Conservation (phyloP, 371 early-diverging fungal species). For the Mortierella sp. region DNA sequence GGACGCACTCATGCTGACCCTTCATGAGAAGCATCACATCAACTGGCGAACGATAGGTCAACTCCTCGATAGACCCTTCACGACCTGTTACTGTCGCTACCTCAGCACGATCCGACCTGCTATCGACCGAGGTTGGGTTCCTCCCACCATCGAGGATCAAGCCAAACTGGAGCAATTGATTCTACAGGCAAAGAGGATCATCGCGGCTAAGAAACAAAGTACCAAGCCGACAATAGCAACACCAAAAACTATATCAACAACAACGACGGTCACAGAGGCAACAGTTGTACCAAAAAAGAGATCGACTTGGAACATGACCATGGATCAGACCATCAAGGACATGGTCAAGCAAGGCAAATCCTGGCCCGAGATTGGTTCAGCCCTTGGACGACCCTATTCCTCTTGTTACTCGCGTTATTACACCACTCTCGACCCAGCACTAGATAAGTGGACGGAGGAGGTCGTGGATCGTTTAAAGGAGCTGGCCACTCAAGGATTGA, state of each 20-base stretch:
- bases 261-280: neutral
- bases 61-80: constrained; percentile 16
- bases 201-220: neutral
- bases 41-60: constrained; percentile 32
- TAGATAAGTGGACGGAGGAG: constrained; percentile 22
- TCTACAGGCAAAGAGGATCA: neutral
- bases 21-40: constrained; percentile 17
- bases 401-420: constrained; percentile 41
- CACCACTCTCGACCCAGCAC: constrained; percentile 21
- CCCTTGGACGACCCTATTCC: constrained; percentile 24
- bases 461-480: constrained; percentile 6
- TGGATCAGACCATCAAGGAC: constrained; percentile 20
- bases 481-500: constrained; percentile 15
- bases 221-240: too few species aligned
- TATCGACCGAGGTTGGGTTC: constrained; percentile 12
- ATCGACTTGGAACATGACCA: constrained; percentile 4
- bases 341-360: constrained; percentile 14
- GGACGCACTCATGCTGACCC: constrained; percentile 20
- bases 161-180: constrained; percentile 1
- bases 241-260: neutral
- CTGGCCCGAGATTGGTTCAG: constrained; percentile 33
- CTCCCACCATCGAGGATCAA: constrained; percentile 21
- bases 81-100: constrained; percentile 28
- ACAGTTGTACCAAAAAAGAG: neutral
- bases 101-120: constrained; percentile 12